Evolutionary conservation across 306 rosid species (phyloP).

Genomic region (Trichosanthes cucumerina): DNA sequence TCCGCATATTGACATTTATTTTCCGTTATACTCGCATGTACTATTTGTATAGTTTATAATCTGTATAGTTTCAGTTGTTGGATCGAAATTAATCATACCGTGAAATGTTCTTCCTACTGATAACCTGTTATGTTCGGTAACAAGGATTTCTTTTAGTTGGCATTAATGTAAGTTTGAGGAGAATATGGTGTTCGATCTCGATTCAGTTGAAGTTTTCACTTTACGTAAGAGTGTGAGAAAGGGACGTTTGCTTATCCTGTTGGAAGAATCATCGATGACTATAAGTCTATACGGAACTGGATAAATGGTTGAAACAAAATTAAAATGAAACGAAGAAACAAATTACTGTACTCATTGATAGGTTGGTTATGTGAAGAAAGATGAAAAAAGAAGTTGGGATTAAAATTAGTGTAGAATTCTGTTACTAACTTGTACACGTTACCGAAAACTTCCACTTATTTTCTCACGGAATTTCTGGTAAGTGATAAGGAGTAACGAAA

Average conservation of each 20-base stretch:
- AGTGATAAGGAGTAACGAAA: background rate
- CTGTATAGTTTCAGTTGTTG: background rate
- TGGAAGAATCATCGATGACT: background rate
- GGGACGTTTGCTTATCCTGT: background rate
- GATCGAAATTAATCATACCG: background rate
- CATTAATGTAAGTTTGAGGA: background rate
- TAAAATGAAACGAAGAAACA: background rate
- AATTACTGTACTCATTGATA: background rate
- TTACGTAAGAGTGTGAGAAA: background rate
- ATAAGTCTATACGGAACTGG: background rate
- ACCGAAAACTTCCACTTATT: background rate
- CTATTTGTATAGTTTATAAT: background rate
- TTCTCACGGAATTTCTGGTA: background rate
- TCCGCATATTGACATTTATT: background rate
- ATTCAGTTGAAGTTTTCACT: background rate
- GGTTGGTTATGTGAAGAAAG: background rate
- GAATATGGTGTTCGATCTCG: background rate
- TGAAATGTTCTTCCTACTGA: background rate
- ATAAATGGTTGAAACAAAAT: background rate
- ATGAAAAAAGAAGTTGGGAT: background rate
- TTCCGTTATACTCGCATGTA: background rate
- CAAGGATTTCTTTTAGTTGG: background rate
- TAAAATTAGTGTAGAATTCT: background rate
- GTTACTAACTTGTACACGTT: background rate
- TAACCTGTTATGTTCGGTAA: background rate